These are phyloP conservation scores for Gossypium sturtianum DNA, from an alignment of 345 rosid species.

Conservation along the genomic window DNA sequence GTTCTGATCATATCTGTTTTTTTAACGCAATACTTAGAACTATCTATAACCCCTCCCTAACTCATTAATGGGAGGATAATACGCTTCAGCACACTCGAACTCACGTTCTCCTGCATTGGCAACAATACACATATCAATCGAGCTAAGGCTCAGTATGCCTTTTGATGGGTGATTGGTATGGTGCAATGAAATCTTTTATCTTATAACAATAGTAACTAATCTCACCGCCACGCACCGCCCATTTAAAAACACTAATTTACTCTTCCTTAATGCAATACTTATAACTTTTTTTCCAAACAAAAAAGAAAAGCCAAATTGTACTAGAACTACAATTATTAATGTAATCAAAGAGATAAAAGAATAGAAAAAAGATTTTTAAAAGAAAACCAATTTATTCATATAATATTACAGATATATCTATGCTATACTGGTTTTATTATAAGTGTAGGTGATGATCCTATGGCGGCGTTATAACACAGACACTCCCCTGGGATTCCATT, in stretches of 20 bases:
- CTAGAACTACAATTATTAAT: neutral
- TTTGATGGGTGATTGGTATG: no score
- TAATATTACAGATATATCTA: no score
- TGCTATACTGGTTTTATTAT: no score
- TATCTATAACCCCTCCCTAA: fast-evolving
- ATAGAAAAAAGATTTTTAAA: no score
- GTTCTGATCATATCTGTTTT: no score
- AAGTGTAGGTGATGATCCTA: neutral
- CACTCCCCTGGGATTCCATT: neutral
- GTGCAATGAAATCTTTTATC: no score
- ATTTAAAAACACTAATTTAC: no score
- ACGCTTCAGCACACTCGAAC: fast-evolving
- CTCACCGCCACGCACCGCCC: fast-evolving
- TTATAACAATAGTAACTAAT: no score
- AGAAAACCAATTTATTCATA: neutral
- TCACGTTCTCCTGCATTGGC: fast-evolving
- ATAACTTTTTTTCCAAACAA: neutral
- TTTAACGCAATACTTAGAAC: fast-evolving
- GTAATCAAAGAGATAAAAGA: neutral
- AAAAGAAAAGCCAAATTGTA: slow-evolving; percentile 1
- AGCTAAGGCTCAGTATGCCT: no score
- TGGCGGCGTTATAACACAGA: neutral
- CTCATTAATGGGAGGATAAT: no score
- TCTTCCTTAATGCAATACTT: neutral
- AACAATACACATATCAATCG: no score